Conservation (phyloP, 2,329 filamentous ascomycete species). For the Colletotrichum tamarilloi region DNA sequence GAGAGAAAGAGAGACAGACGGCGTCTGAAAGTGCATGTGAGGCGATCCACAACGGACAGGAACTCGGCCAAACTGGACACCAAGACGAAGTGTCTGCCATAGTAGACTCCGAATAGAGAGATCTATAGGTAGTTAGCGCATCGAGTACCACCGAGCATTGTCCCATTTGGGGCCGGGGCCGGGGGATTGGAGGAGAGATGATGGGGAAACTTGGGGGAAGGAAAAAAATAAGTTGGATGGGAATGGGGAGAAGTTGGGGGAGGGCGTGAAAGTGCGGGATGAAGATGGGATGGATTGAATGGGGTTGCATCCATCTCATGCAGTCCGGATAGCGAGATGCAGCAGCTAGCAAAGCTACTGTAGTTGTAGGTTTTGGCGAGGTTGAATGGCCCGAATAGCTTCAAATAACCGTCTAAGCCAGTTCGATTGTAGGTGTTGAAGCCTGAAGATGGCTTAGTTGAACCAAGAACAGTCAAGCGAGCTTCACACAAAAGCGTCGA, state of each 20-base stretch:
- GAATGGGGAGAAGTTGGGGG: not conserved
- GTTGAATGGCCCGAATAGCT: slow-evolving; percentile 19
- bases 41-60: slow-evolving; percentile 28
- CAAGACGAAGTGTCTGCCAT: slow-evolving; percentile 21
- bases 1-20: not conserved
- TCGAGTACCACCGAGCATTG: slow-evolving; percentile 43
- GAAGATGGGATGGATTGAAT: slow-evolving; percentile 22
- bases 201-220: slow-evolving; percentile 32
- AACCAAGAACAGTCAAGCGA: not conserved
- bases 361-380: slow-evolving; percentile 4
- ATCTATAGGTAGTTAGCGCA: slow-evolving; percentile 35
- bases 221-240: slow-evolving; percentile 11
- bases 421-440: not conserved
- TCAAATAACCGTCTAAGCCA: slow-evolving; percentile 1
- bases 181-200: slow-evolving; percentile 27
- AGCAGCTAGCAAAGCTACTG: not conserved
- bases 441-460: not conserved
- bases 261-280: slow-evolving; percentile 12
- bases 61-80: slow-evolving; percentile 37
- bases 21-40: slow-evolving; percentile 21
- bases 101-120: not conserved
- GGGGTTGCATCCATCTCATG: slow-evolving; percentile 14
- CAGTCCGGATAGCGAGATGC: not conserved
- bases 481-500: not conserved
- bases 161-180: slow-evolving; percentile 39